Conservation (phyloP, 2,329 filamentous ascomycete species). For the Paracorniculantispora psalliotae region DNA sequence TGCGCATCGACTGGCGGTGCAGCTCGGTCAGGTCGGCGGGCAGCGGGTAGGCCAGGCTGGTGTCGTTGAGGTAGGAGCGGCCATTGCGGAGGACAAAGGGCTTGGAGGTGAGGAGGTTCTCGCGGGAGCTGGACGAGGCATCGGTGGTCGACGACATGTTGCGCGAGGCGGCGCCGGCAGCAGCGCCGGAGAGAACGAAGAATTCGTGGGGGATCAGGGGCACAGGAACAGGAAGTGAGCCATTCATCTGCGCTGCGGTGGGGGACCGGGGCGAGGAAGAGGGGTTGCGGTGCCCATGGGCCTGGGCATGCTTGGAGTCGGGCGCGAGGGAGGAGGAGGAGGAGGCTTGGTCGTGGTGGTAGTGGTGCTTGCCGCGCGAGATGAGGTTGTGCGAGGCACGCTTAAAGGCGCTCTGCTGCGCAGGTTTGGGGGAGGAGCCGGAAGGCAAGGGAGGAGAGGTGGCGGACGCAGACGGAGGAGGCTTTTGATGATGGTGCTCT, state of each 20-base stretch:
- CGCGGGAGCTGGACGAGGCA: conserved; percentile 33
- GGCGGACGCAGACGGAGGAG: conserved; percentile 3
- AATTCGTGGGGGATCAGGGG: conserved; percentile 38
- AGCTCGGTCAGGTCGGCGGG: conserved; percentile 84
- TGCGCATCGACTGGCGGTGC: conserved; percentile 80
- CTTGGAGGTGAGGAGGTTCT: conserved; percentile 34
- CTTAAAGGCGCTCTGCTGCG: conserved; percentile 12
- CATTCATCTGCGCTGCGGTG: conserved; percentile 28
- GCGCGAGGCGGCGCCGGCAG: conserved; percentile 27
- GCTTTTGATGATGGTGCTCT: conserved; percentile 11
- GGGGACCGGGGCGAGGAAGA: conserved; percentile 13
- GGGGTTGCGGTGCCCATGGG: conserved; percentile 1
- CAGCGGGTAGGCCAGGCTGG: conserved; percentile 70
- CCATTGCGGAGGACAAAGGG: conserved; percentile 71
- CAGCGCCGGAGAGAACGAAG: background rate
- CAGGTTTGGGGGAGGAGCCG: conserved; percentile 7
- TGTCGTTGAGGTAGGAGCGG: conserved; percentile 75
- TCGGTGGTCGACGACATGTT: conserved; percentile 47
- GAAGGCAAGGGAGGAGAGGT: conserved; percentile 4
- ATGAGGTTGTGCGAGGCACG: conserved; percentile 14
- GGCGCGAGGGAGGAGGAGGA: background rate
- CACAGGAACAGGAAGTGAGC: conserved; percentile 32
- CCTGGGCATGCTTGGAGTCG: conserved; percentile 6
- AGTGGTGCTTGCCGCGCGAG: conserved; percentile 10
- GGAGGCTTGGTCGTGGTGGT: too few relatives aligned